phyloP scores from a whole-genome alignment of 257 asterid species.

The Solanum lycopersicoides region DNA sequence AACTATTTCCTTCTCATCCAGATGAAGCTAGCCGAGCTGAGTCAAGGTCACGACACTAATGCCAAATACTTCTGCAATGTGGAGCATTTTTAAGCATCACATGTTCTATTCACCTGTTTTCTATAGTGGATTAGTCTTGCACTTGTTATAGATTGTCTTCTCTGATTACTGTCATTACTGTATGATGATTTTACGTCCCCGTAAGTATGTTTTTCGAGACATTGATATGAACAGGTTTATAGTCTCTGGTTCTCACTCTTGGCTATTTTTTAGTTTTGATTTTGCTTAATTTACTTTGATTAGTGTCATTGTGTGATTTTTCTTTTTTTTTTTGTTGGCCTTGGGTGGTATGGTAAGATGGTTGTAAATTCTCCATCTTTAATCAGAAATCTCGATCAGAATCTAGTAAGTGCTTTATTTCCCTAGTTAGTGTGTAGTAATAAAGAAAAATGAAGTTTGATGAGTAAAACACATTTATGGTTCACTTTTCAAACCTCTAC shows the following conservation, averaged over 20 bases:
- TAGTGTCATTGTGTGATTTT: neutral
- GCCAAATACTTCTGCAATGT: neutral
- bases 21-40: slow-evolving; percentile 69
- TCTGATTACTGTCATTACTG: neutral
- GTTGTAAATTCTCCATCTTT: neutral
- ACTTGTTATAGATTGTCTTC: neutral
- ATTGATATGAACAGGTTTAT: neutral
- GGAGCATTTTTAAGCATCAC: neutral
- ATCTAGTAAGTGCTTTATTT: neutral
- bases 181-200: neutral
- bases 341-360: neutral
- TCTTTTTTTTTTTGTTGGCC: neutral
- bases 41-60: slow-evolving; percentile 48
- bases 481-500: neutral
- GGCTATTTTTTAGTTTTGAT: neutral
- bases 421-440: neutral
- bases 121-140: neutral
- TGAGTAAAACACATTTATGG: neutral
- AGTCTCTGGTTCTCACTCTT: neutral
- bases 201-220: neutral
- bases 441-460: neutral
- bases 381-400: neutral
- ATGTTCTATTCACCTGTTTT: neutral
- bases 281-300: neutral
- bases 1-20: slow-evolving; percentile 76